Evolutionary conservation across 768 basidiomycete genomes (phyloP), one percentile per base, ranked within the genome.

Genomic region (Agaricus subrufescens): DNA sequence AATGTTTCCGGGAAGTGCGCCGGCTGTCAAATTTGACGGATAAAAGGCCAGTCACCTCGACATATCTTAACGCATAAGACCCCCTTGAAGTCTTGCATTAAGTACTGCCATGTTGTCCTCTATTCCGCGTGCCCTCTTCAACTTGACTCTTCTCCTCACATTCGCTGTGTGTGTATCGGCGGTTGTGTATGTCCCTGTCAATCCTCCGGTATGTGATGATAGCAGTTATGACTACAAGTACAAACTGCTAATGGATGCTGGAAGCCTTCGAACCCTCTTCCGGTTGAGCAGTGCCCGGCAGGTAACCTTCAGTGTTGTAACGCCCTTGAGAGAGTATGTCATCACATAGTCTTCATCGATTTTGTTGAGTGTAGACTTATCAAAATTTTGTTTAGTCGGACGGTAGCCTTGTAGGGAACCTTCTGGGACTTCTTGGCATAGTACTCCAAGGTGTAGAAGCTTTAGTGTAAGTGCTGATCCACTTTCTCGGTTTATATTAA

Each of bases 381-480:
- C 2, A 9, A 12, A 6, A 15, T 4, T 15, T 4, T 42, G 40
- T 42, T 10, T 29, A 67, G 68, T 62, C 67, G n/a, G 62, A 68
- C 42, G 61, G 58, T 19, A 59, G 57, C 31, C 26, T 61, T 23
- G 55, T 67, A 4, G 67, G 67, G 1, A 12, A 29, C 29, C 50
- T 69, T n/a, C 61, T 69, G 19, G 67, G 60, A 19, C 50, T 64
- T 42, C 58, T 67, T 15, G 66, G 68, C 3, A 62, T 63, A 26
- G 61, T 66, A 15, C 55, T 69, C 10, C 56, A 68, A 47, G 64
- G 56, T 15, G 68, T 67, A 26, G 67, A 67, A 44, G 64, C 59
- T 25, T 52, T 71, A 29, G 60, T 69, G 69, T 70, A 62, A 38
- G 67, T 26, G 23, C 34, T 30, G 3, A 9, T 23, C 12, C 25